These are phyloP conservation scores for Mariannaea elegans DNA, from an alignment of 2,329 filamentous ascomycete species.

Conservation along the genomic window DNA sequence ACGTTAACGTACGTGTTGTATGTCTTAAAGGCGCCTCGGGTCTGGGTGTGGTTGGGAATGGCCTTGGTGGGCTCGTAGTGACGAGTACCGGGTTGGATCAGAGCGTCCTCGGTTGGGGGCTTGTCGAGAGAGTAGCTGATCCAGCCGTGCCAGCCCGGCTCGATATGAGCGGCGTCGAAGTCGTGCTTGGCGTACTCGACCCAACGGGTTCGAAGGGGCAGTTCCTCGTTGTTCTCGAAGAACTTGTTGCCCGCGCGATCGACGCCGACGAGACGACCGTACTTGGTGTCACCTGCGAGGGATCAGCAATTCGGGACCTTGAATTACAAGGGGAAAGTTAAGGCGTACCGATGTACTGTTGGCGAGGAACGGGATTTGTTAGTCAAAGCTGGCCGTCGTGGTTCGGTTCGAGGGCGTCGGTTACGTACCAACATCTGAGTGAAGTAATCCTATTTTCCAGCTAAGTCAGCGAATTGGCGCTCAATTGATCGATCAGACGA, in stretches of 20 bases:
- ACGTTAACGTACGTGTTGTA: conserved; percentile 87
- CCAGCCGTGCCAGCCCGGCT: conserved; percentile 98
- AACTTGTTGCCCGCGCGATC: conserved; percentile 98
- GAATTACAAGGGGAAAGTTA: neutral
- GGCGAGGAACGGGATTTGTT: conserved; percentile 29
- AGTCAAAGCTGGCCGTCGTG: conserved; percentile 34
- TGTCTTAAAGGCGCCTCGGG: conserved; percentile 84
- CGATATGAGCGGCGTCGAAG: conserved; percentile 83
- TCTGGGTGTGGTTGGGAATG: conserved; percentile 78
- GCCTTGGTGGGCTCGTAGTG: conserved; percentile 79
- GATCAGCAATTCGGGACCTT: conserved; percentile 5
- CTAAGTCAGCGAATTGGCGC: conserved; percentile 26
- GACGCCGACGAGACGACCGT: conserved; percentile 82
- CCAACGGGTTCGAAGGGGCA: conserved; percentile 96
- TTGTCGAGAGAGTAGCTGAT: conserved; percentile 93
- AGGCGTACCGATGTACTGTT: conserved; percentile 65
- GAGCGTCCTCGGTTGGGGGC: conserved; percentile 79
- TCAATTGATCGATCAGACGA: conserved; percentile 1
- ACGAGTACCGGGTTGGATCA: conserved; percentile 73
- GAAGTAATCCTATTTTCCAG: conserved; percentile 76
- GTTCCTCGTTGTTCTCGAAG: conserved; percentile 94
- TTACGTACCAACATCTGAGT: conserved; percentile 89
- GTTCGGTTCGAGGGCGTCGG: conserved; percentile 30
- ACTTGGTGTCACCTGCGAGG: conserved; percentile 90
- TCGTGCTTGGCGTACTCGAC: conserved; percentile 94